Percentiles rank a stretch among this genome's conserved stretches.
Evolutionary conservation across 345 rosid genomes (phyloP).

Genomic region (Eucalyptus polybractea): DNA sequence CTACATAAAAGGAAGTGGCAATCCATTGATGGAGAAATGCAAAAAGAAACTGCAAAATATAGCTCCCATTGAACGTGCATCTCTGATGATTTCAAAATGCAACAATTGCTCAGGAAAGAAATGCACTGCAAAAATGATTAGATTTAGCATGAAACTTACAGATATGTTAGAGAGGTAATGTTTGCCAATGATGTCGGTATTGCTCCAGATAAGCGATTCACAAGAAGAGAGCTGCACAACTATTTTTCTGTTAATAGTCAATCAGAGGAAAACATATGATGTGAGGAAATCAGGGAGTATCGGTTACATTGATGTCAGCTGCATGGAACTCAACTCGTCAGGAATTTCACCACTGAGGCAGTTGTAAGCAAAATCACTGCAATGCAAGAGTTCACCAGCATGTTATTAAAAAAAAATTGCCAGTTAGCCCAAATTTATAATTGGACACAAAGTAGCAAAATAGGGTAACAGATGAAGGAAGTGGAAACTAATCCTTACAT

Average conservation of each 20-base stretch:
- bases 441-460: no score
- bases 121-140: neutral
- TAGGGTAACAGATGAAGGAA: no score
- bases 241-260: neutral
- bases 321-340: no score
- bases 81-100: neutral
- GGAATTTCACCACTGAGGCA: no score
- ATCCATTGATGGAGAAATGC: neutral
- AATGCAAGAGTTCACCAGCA: no score
- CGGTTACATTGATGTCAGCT: neutral
- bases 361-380: no score
- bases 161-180: constrained; percentile 11
- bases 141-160: constrained; percentile 11
- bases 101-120: neutral
- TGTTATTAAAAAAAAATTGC: no score
- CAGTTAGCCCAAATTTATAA: no score
- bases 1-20: neutral
- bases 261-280: neutral
- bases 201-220: constrained; percentile 27
- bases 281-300: neutral
- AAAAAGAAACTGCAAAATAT: neutral
- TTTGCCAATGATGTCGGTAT: constrained; percentile 25
- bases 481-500: no score
- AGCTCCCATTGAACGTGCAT: neutral
- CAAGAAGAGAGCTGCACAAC: constrained; percentile 18